These are phyloP conservation scores for Paxillus rubicundulus DNA, from an alignment of 768 basidiomycete genomes.

Conservation along the genomic window DNA sequence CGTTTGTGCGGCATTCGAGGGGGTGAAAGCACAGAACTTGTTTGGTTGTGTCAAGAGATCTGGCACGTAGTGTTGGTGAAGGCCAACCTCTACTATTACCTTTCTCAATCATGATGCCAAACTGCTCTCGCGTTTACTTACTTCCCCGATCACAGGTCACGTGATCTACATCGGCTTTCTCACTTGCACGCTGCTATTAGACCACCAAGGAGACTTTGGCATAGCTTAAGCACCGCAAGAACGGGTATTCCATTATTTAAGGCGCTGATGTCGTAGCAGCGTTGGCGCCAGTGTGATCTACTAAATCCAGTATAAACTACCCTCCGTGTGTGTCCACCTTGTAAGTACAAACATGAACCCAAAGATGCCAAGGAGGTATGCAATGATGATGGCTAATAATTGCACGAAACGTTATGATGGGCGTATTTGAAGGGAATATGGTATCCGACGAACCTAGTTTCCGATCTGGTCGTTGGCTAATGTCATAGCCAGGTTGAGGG, in stretches of 20 bases:
- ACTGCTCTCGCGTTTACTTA: background rate
- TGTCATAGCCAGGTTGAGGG: conserved; percentile 62
- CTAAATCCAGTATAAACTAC: conserved; percentile 44
- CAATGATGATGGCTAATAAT: conserved; percentile 47
- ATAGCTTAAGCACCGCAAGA: background rate
- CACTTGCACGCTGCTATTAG: too few species aligned
- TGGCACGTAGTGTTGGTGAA: background rate
- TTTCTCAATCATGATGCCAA: too few species aligned
- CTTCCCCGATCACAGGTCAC: background rate
- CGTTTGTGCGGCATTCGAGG: conserved; percentile 64
- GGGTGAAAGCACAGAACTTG: background rate
- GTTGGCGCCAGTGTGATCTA: conserved; percentile 7
- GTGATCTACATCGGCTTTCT: too few species aligned
- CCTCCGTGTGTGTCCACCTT: conserved; percentile 46
- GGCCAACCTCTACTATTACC: background rate
- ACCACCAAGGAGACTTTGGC: background rate
- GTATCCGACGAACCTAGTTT: conserved; percentile 45
- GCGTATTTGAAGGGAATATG: conserved; percentile 9
- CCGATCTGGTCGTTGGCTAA: conserved; percentile 48
- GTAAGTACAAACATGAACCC: conserved; percentile 54
- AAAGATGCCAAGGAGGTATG: conserved; percentile 59
- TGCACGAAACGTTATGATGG: conserved; percentile 11
- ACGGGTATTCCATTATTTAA: background rate
- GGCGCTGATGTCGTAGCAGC: conserved; percentile 9
- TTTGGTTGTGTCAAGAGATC: background rate